Conservation (phyloP, 306 rosid genomes). For the Aeschynomene evenia region DNA sequence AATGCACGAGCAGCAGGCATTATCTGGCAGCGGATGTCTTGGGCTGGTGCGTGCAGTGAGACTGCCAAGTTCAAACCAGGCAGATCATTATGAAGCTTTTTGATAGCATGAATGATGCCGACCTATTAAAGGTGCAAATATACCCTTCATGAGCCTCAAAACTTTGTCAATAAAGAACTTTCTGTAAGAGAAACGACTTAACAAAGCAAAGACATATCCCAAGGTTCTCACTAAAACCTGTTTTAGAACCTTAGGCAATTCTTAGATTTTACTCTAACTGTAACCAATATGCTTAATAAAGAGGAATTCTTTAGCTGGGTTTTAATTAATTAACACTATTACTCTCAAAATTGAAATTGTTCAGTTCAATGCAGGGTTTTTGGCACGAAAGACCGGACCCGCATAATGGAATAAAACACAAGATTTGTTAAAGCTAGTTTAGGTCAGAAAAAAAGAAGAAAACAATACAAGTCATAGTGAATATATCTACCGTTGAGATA, state of each 20-base stretch:
- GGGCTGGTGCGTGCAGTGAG: conserved; percentile 92
- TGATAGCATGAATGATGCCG: conserved; percentile 90
- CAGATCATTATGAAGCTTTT: conserved; percentile 79
- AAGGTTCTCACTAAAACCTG: neutral
- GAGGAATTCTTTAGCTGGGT: conserved; percentile 5
- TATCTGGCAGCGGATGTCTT: conserved; percentile 92
- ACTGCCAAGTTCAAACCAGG: conserved; percentile 96
- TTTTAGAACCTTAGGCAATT: conserved; percentile 8
- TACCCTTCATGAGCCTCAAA: conserved; percentile 25
- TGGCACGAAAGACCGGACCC: neutral
- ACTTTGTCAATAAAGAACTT: conserved; percentile 19
- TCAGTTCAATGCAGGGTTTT: neutral
- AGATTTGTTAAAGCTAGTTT: neutral
- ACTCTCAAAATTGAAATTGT: neutral
- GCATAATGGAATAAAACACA: conserved; percentile 11
- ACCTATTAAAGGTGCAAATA: conserved; percentile 52
- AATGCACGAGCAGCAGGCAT: conserved; percentile 99
- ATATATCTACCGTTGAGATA: conserved; percentile 67
- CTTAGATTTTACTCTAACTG: neutral
- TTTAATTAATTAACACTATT: neutral
- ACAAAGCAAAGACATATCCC: conserved; percentile 1
- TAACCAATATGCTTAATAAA: neutral
- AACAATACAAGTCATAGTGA: conserved; percentile 8
- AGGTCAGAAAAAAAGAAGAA: conserved; percentile 4
- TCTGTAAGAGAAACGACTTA: neutral